These are phyloP conservation scores for Rhodofomes roseus DNA, from an alignment of 1,284 basidiomycete genomes.

Conservation along the genomic window DNA sequence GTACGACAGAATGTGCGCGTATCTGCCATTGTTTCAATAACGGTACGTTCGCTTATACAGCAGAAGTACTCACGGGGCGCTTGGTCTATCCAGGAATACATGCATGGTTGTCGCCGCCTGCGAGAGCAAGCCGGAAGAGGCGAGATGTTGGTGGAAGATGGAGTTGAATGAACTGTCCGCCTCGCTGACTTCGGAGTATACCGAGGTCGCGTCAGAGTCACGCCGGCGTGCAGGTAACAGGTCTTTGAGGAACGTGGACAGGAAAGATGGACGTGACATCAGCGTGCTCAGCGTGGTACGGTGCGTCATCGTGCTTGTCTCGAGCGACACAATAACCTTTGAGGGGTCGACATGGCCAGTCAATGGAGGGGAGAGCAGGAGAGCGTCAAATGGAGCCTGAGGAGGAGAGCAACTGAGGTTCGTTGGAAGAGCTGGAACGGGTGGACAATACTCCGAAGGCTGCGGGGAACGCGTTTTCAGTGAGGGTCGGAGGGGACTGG, in stretches of 20 bases:
- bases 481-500: conserved; percentile 34
- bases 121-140: conserved; percentile 51
- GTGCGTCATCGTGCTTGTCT: conserved; percentile 63
- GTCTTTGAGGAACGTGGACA: conserved; percentile 53
- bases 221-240: conserved; percentile 36
- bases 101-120: conserved; percentile 49
- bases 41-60: conserved; percentile 2
- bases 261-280: conserved; percentile 60
- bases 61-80: conserved; percentile 59
- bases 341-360: conserved; percentile 45
- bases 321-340: conserved; percentile 62
- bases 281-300: conserved; percentile 64
- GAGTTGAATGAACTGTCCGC: conserved; percentile 33
- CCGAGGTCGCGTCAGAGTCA: conserved; percentile 43
- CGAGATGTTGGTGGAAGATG: conserved; percentile 60
- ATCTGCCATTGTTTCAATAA: conserved; percentile 37
- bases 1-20: conserved; percentile 64
- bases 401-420: conserved; percentile 28
- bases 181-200: conserved; percentile 30
- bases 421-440: conserved; percentile 35
- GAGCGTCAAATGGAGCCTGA: conserved; percentile 56
- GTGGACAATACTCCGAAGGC: conserved; percentile 34
- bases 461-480: conserved; percentile 36
- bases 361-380: conserved; percentile 61
- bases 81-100: conserved; percentile 78